Evolutionary conservation across 129 eudicot genomes (phyloP).

Genomic region (Lactuca saligna): DNA sequence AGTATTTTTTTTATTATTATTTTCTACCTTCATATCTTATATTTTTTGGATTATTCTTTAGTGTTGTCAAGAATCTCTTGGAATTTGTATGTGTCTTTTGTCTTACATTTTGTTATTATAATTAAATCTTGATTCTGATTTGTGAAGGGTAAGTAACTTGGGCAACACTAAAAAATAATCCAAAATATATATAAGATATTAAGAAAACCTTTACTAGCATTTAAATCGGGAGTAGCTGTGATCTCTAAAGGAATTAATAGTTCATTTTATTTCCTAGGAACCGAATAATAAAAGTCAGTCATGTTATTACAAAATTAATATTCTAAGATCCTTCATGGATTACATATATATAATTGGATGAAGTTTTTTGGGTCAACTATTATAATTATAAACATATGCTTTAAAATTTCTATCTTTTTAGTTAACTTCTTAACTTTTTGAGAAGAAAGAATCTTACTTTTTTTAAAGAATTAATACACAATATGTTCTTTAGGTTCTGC

Average conservation of each 20-base stretch:
- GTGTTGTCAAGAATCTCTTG: slow-evolving; percentile 26
- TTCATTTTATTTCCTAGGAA: no score
- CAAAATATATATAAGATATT: neutral
- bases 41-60: neutral
- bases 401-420: neutral
- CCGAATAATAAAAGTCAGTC: no score
- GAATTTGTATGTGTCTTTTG: slow-evolving; percentile 26
- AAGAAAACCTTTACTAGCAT: neutral
- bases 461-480: neutral
- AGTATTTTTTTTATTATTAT: neutral
- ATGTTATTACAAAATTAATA: neutral
- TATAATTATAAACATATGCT: neutral
- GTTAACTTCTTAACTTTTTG: neutral
- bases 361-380: slow-evolving; percentile 10
- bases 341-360: slow-evolving; percentile 10
- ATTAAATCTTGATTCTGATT: neutral
- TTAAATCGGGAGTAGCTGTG: neutral
- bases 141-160: neutral
- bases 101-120: slow-evolving; percentile 22
- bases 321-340: slow-evolving; percentile 9
- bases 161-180: neutral
- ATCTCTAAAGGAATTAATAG: no score
- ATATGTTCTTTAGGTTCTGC: neutral
- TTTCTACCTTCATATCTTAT: neutral
- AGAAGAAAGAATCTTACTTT: neutral